Conservation (phyloP, 352 stramenopile genomes). For the Globisporangium sylvaticum region DNA sequence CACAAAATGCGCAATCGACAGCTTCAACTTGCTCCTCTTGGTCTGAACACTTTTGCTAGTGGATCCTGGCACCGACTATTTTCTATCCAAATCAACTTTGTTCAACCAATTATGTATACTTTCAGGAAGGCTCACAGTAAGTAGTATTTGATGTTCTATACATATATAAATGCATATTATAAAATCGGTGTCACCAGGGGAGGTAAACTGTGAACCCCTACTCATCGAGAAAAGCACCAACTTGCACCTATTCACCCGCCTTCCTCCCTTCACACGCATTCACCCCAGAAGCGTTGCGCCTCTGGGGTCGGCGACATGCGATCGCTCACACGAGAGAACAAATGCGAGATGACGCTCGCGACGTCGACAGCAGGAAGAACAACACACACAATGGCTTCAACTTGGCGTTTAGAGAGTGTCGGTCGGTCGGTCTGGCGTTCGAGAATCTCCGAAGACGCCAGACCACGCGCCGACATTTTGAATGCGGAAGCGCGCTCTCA, state of each 20-base stretch:
- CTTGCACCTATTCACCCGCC: neutral
- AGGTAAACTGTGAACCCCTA: neutral
- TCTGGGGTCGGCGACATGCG: slow-evolving; percentile 1
- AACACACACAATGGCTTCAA: slow-evolving; percentile 5
- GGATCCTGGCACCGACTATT: neutral
- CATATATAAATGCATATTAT: no score
- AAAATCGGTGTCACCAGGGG: neutral
- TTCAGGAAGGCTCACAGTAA: no score
- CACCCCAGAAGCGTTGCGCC: neutral
- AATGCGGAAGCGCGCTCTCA: neutral
- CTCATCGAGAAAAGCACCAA: neutral
- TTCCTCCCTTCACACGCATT: neutral
- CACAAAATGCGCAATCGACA: neutral
- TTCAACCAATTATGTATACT: no score
- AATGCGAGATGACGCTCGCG: slow-evolving; percentile 3
- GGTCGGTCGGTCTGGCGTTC: neutral
- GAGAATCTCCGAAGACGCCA: slow-evolving; percentile 5
- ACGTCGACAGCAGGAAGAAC: neutral
- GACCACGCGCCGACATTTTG: neutral
- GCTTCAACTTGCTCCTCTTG: slow-evolving; percentile 1
- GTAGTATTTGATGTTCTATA: no score
- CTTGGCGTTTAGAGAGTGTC: neutral
- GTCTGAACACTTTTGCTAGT: neutral
- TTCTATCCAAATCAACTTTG: no score
- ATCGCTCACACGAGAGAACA: neutral